Percentiles rank a stretch among this genome's conserved stretches.
These are phyloP conservation scores for Aspergillus felis DNA, from an alignment of 2,329 filamentous ascomycete species.

Conservation along the genomic window DNA sequence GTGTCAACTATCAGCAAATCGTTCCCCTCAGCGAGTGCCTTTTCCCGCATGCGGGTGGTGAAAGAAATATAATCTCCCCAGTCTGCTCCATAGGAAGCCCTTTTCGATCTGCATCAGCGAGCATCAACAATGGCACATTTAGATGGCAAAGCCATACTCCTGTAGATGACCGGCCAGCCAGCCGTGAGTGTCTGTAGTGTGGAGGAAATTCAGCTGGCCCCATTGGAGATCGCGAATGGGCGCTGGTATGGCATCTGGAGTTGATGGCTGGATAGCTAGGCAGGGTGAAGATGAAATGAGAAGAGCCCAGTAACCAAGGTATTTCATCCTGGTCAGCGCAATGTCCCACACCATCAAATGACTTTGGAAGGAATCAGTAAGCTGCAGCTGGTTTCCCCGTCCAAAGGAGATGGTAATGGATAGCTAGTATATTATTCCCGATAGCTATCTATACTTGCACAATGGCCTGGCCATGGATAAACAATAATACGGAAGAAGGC, in stretches of 20 bases:
- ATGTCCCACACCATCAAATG: not conserved
- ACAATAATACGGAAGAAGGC: constrained; percentile 25
- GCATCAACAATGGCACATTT: not conserved
- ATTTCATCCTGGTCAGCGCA: not conserved
- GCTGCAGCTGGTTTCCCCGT: not conserved
- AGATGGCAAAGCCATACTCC: constrained; percentile 56
- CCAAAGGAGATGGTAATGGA: not conserved
- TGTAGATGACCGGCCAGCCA: constrained; percentile 93
- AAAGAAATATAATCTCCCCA: constrained; percentile 99
- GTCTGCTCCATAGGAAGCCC: constrained; percentile 87
- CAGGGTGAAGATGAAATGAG: constrained; percentile 22
- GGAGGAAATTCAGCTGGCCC: constrained; percentile 96
- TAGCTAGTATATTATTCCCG: not conserved
- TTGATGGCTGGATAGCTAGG: constrained; percentile 68
- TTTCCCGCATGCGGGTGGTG: constrained; percentile 71
- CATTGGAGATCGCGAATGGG: constrained; percentile 81
- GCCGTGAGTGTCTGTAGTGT: constrained; percentile 93
- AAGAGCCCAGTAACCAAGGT: constrained; percentile 9
- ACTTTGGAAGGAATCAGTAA: not conserved
- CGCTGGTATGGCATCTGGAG: constrained; percentile 70
- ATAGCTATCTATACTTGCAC: not conserved
- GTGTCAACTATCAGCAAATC: constrained; percentile 95
- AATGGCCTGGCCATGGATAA: not conserved
- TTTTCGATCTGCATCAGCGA: constrained; percentile 30
- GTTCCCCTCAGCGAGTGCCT: constrained; percentile 71